Evolutionary conservation across 1,139 yeast genomes (phyloP).

Genomic region (Candida frijolesensis): DNA sequence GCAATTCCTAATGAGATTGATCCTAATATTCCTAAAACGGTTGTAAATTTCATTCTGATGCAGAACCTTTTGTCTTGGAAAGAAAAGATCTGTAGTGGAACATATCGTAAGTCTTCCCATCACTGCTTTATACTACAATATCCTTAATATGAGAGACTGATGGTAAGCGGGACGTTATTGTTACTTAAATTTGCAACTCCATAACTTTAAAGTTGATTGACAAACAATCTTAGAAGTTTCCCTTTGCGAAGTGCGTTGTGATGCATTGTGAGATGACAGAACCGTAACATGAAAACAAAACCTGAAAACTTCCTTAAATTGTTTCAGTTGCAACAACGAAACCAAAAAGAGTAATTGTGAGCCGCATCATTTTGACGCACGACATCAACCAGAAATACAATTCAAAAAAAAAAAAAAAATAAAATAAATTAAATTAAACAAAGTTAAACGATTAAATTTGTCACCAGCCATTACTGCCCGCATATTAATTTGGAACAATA

Average conservation of each 20-base stretch:
- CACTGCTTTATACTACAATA: background rate
- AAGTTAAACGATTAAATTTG: too few relatives aligned
- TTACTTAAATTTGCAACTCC: background rate
- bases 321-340: background rate
- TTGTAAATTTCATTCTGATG: background rate
- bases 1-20: slow-evolving; percentile 14
- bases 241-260: background rate
- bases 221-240: background rate
- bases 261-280: background rate
- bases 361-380: background rate
- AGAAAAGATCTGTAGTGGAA: too few relatives aligned
- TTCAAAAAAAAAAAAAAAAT: background rate
- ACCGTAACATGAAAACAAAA: background rate
- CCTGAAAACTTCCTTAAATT: background rate
- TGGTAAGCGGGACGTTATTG: background rate
- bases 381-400: too few relatives aligned
- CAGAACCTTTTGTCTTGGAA: background rate
- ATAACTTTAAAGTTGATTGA: background rate
- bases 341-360: background rate
- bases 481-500: background rate
- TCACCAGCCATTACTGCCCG: too few relatives aligned
- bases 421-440: background rate
- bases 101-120: background rate
- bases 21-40: background rate
- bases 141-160: background rate